Evolutionary conservation across 768 basidiomycete species (phyloP), one percentile per base, ranked within the genome.

Genomic region (Boletus eberwhitei): DNA sequence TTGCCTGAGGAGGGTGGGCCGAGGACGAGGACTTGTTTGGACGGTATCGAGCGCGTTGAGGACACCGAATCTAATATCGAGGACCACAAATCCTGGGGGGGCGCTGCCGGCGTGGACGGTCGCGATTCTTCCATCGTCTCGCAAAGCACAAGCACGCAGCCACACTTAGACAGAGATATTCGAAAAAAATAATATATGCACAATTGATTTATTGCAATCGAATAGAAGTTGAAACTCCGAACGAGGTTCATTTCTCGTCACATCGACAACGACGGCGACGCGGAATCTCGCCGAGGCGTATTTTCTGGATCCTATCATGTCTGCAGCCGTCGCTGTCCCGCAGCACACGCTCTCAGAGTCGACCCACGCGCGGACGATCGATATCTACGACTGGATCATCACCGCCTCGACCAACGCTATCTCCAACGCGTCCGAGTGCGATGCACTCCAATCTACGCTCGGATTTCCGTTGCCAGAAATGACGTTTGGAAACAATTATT

Each of bases 401-500:
- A 82, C 84, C 4, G 80, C 87, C 0, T 78, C 79, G 11, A 91
- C 88, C 22, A 81, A 84, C 59, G 82, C 90, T 9, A 95, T 94
- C 65, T 89, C 90, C 22, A 87, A 86, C 64, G 87, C 92, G 2
- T 68, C 74, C 42, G 85, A 93, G 61, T 84, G 83, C 57, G 89
- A 95, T 66, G 76, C 77, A 1, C 72, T 92, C 43, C 86, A 89
- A 48, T 73, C 80, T 7, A 60, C 71, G 0, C 74, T 91, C 5
- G 84, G 86, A 3, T 77, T 98, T 24, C 90, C 96, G 0, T 71
- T 96, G 2, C 97, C 97, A 3, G 97, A 99, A 69, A 98, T 98
- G 93, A 93, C 90, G 0, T 98, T 98, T 64, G 94, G 93, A 6
- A 83, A 81, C 70, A 98, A 98, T 71, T 68, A 67, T 16, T 77